Evolutionary conservation across 306 rosid genomes (phyloP), one percentile per base, ranked within the genome.

Genomic region (Begonia peltatifolia): DNA sequence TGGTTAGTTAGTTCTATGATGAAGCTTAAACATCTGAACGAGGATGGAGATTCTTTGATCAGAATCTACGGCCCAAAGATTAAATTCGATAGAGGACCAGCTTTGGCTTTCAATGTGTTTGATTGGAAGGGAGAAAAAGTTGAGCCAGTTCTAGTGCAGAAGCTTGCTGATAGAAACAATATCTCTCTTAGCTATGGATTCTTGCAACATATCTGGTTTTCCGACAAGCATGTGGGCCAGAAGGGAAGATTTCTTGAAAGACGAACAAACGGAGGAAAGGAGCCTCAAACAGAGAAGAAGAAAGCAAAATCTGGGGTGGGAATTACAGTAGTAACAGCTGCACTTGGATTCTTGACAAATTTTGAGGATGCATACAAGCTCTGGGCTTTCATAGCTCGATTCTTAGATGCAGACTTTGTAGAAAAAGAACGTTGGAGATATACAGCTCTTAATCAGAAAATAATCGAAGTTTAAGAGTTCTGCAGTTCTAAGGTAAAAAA

Each of bases 81-180:
- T 62, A 85, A 66, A 57, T 85, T 85, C 56, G 90, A 85, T 12
- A 65, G 97, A 41, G 95, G 97, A 1, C 76, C 97, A 17, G 94
- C 97, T 42, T 23, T 90, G 56, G 94, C 97, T 14, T 90, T 90
- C 79, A 90, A 90, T 60, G 59, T 90, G 49, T 90, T 67, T 36
- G 97, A 85, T 66, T 90, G 95, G 97, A 90, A 80, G 73, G 92
- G 97, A 59, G 94, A 79, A 50, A 85, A 79, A 53, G 76, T 90
- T 11, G 97, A 90, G 56, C 95, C 97, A 9, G 78, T 79, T 56
- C 82, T 90, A 62, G 80, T 90, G 2, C 97, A 90, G 69, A 90
- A 90, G 60, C 85, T 90, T 12, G 95, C 97, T 9, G 97, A 80
- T 17, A 68, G 97, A 57, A 85, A 67, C 75, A 80, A 76, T 18